Percentiles rank a stretch among this genome's conserved stretches.
Conservation (phyloP, 1,139 yeast genomes). For the Debaryomycetaceae sp. region DNA sequence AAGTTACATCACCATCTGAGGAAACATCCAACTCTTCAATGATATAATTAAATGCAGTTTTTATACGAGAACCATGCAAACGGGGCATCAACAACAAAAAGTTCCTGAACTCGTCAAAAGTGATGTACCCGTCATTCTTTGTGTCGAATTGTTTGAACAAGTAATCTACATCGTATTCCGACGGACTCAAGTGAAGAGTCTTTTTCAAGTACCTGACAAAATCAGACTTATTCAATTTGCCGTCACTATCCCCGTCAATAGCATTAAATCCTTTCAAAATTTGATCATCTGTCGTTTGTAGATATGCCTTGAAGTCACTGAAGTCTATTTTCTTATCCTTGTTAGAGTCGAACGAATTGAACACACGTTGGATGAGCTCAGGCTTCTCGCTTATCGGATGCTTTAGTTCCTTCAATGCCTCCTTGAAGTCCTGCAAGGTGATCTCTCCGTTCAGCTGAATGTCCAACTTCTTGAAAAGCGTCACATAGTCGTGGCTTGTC, state of each 20-base stretch:
- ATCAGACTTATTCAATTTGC: slow-evolving; percentile 64
- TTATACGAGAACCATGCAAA: slow-evolving; percentile 61
- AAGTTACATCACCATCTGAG: slow-evolving; percentile 88
- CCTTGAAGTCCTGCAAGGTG: slow-evolving; percentile 50
- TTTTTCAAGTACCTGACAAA: slow-evolving; percentile 59
- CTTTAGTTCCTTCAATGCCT: slow-evolving; percentile 49
- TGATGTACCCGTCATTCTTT: slow-evolving; percentile 64
- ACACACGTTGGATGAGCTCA: slow-evolving; percentile 53
- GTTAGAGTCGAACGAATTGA: slow-evolving; percentile 55
- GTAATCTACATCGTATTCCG: slow-evolving; percentile 50
- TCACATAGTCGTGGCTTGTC: slow-evolving; percentile 19
- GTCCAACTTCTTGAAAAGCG: slow-evolving; percentile 49
- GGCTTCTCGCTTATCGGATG: slow-evolving; percentile 70
- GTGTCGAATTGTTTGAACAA: slow-evolving; percentile 62
- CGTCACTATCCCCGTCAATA: slow-evolving; percentile 76
- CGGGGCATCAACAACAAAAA: slow-evolving; percentile 81
- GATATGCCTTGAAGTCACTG: slow-evolving; percentile 59
- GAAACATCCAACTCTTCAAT: slow-evolving; percentile 77
- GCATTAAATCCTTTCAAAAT: slow-evolving; percentile 65
- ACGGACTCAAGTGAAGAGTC: slow-evolving; percentile 50
- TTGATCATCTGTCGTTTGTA: slow-evolving; percentile 63
- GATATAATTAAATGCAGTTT: slow-evolving; percentile 78
- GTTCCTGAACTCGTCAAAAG: slow-evolving; percentile 84
- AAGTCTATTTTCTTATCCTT: slow-evolving; percentile 56
- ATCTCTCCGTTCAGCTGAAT: slow-evolving; percentile 51